Evolutionary conservation across 768 basidiomycete species (phyloP).

Genomic region (Macrolepiota fuliginosa): DNA sequence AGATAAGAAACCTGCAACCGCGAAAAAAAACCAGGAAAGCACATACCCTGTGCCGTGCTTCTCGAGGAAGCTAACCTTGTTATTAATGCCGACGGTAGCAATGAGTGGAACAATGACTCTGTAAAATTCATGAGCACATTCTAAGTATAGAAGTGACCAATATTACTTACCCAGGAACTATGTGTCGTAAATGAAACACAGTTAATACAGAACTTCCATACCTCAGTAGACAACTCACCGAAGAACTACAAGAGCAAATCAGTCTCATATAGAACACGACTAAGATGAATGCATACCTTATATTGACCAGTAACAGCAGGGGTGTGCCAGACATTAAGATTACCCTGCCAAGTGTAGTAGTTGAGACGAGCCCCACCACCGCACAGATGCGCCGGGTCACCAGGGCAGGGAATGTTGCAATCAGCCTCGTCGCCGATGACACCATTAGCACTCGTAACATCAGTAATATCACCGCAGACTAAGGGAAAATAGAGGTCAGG

Average conservation of each 20-base stretch:
- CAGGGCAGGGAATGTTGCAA: conserved; percentile 58
- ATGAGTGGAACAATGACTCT: conserved; percentile 73
- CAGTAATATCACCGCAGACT: conserved; percentile 72
- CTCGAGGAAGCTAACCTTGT: conserved; percentile 80
- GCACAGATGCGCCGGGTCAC: conserved; percentile 68
- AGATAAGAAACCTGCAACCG: neutral
- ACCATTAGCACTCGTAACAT: conserved; percentile 42
- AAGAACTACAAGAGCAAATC: conserved; percentile 36
- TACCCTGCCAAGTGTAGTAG: conserved; percentile 53
- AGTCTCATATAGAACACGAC: neutral
- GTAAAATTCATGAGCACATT: conserved; percentile 1
- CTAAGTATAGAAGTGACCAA: conserved; percentile 11
- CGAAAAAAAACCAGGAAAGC: neutral
- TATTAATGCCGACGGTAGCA: conserved; percentile 75
- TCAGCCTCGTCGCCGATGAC: conserved; percentile 39
- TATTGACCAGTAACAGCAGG: conserved; percentile 67
- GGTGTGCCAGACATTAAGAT: conserved; percentile 60
- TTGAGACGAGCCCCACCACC: conserved; percentile 55
- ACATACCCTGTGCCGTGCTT: conserved; percentile 62
- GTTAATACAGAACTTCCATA: neutral
- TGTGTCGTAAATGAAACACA: conserved; percentile 1
- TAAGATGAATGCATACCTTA: conserved; percentile 43
- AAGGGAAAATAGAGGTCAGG: neutral
- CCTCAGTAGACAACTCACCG: conserved; percentile 28
- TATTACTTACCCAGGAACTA: conserved; percentile 46